Evolutionary conservation across 129 eudicot genomes (phyloP).

Genomic region (Erigeron canadensis): DNA sequence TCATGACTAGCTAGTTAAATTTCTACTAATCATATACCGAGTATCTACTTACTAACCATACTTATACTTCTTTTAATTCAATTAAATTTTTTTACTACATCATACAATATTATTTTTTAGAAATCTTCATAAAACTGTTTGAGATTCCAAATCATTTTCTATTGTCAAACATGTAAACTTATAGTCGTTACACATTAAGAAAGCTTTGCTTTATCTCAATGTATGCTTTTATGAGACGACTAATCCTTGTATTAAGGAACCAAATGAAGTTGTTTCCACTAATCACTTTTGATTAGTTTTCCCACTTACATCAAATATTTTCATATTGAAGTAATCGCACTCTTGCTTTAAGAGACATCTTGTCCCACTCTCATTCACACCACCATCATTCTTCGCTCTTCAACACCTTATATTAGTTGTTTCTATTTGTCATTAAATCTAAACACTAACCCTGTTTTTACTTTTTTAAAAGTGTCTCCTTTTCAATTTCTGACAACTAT

Average conservation of each 20-base stretch:
- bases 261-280: constrained; percentile 39
- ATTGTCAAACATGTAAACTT: no score
- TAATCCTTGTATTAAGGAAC: constrained; percentile 33
- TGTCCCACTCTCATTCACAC: constrained; percentile 36
- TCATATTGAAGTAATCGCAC: constrained; percentile 19
- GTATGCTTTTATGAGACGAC: constrained; percentile 14
- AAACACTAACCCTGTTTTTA: neutral
- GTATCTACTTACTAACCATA: no score
- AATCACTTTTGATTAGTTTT: constrained; percentile 8
- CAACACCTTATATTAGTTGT: neutral
- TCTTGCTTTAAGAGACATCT: constrained; percentile 36
- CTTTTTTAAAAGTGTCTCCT: constrained; percentile 7
- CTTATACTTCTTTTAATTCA: no score
- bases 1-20: no score
- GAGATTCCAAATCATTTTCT: no score
- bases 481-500: constrained; percentile 28
- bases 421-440: constrained; percentile 1
- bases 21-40: no score
- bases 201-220: constrained; percentile 11
- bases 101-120: no score
- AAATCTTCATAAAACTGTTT: no score
- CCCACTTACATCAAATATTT: constrained; percentile 26
- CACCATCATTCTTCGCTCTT: constrained; percentile 26
- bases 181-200: no score
- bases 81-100: no score